phyloP scores from a whole-genome alignment of 805 yeast genomes.

The Candida sakaeoensis region DNA sequence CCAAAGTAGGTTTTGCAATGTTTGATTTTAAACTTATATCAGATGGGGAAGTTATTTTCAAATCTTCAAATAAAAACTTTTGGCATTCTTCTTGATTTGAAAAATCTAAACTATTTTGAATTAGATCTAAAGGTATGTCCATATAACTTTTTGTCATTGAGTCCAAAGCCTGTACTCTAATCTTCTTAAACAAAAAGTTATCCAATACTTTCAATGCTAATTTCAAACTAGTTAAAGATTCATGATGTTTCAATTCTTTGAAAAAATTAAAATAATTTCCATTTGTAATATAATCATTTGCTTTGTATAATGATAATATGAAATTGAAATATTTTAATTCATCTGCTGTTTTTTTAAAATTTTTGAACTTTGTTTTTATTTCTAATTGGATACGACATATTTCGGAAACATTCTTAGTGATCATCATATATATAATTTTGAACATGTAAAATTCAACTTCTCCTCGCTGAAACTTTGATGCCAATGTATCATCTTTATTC shows the following conservation, averaged over 20 bases:
- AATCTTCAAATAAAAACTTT: constrained; percentile 25
- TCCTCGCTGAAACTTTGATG: constrained; percentile 13
- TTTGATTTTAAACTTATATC: background rate
- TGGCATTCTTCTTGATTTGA: constrained; percentile 29
- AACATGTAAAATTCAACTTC: constrained; percentile 69
- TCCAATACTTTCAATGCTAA: constrained; percentile 21
- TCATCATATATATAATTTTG: constrained; percentile 66
- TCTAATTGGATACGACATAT: constrained; percentile 39
- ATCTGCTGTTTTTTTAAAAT: constrained; percentile 8
- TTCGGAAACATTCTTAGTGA: constrained; percentile 65
- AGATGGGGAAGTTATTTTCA: constrained; percentile 28
- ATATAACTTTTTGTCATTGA: constrained; percentile 56
- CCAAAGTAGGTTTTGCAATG: background rate
- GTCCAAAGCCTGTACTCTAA: constrained; percentile 54
- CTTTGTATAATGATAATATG: constrained; percentile 14
- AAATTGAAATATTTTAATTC: constrained; percentile 16
- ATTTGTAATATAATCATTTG: constrained; percentile 15
- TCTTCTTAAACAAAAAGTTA: constrained; percentile 51
- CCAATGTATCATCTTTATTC: constrained; percentile 25
- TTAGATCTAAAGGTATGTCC: constrained; percentile 35
- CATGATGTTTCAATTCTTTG: constrained; percentile 18
- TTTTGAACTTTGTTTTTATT: constrained; percentile 7
- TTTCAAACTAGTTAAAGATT: constrained; percentile 10
- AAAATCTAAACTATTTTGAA: constrained; percentile 40
- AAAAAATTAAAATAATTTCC: constrained; percentile 50